Conservation (phyloP, 768 basidiomycete species). For the Pleurotus giganteus region DNA sequence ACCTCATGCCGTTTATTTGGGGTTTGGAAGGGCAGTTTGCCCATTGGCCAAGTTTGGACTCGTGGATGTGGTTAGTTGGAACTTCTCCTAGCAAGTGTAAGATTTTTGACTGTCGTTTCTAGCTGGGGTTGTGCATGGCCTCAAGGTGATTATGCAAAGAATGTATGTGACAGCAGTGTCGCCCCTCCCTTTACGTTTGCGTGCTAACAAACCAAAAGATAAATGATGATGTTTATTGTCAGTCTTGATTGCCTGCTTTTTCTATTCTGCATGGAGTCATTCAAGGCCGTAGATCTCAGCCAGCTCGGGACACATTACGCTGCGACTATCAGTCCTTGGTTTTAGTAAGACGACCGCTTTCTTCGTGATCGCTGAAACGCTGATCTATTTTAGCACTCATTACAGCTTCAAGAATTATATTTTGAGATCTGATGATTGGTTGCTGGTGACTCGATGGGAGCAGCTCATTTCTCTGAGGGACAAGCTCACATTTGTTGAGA, state of each 20-base stretch:
- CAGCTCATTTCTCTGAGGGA: slow-evolving; percentile 59
- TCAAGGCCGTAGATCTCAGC: slow-evolving; percentile 31
- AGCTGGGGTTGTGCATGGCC: slow-evolving; percentile 70
- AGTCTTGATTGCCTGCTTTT: background rate
- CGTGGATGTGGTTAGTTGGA: slow-evolving; percentile 43
- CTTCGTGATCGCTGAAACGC: background rate
- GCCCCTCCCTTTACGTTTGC: slow-evolving; percentile 11
- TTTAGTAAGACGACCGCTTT: slow-evolving; percentile 33
- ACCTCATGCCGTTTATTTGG: slow-evolving; percentile 57
- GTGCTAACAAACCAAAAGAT: slow-evolving; percentile 25
- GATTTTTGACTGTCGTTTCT: background rate
- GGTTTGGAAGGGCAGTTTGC: slow-evolving; percentile 44
- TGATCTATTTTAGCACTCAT: slow-evolving; percentile 42
- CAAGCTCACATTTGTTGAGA: slow-evolving; percentile 54
- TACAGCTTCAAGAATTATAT: slow-evolving; percentile 64
- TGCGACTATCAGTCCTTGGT: slow-evolving; percentile 45
- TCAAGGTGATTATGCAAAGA: slow-evolving; percentile 40
- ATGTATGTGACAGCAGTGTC: slow-evolving; percentile 24
- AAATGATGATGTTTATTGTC: slow-evolving; percentile 49
- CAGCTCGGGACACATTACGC: slow-evolving; percentile 43
- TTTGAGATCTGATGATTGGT: slow-evolving; percentile 65
- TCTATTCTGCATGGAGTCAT: background rate
- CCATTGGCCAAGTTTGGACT: slow-evolving; percentile 47
- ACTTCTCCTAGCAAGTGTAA: background rate
- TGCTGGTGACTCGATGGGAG: slow-evolving; percentile 71